These are phyloP conservation scores for Vigna trinervia DNA, from an alignment of 306 rosid genomes.

Conservation along the genomic window DNA sequence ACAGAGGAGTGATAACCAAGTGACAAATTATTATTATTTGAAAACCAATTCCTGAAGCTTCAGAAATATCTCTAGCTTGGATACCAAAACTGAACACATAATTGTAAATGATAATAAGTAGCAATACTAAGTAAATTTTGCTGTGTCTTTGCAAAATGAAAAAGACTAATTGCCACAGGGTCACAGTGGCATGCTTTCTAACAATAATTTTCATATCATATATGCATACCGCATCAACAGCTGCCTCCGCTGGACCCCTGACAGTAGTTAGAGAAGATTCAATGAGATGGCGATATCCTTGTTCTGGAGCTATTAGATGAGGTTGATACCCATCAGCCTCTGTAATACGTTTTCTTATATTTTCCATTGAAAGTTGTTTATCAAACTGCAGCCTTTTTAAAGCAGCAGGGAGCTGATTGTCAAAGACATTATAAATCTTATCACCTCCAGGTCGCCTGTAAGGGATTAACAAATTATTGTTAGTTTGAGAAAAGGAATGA, in stretches of 20 bases:
- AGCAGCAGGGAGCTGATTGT: constrained; percentile 97
- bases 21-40: neutral
- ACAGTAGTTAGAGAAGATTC: constrained; percentile 81
- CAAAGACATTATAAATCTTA: constrained; percentile 84
- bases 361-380: constrained; percentile 96
- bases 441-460: constrained; percentile 96
- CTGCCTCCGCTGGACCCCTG: constrained; percentile 97
- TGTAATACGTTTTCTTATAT: constrained; percentile 84
- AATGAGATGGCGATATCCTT: constrained; percentile 94
- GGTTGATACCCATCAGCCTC: constrained; percentile 99
- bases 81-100: constrained; percentile 7
- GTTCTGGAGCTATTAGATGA: constrained; percentile 96
- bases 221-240: constrained; percentile 86
- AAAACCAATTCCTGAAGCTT: neutral
- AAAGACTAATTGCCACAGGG: constrained; percentile 12
- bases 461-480: constrained; percentile 35
- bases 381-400: constrained; percentile 94
- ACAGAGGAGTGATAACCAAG: neutral
- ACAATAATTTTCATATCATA: constrained; percentile 20
- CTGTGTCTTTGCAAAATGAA: constrained; percentile 2
- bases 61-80: neutral
- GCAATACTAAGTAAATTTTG: constrained; percentile 13
- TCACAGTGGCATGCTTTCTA: neutral
- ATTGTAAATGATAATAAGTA: neutral
- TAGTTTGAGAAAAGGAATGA: constrained; percentile 20